Conservation (phyloP, 2,329 filamentous ascomycete genomes). For the Ophiocordyceps camponoti-saundersi region DNA sequence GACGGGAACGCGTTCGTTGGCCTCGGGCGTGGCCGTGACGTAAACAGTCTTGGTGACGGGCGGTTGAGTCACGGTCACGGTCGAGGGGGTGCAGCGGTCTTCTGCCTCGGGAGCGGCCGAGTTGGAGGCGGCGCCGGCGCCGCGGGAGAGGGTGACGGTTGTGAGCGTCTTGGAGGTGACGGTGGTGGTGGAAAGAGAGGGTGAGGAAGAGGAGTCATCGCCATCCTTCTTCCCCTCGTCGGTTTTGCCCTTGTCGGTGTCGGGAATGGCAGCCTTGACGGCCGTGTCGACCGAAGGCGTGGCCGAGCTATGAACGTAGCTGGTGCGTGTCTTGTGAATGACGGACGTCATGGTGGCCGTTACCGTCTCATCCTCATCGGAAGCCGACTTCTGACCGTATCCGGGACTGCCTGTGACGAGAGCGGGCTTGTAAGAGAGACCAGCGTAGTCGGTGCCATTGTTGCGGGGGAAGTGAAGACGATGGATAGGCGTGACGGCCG, state of each 20-base stretch:
- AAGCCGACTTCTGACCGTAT: not conserved
- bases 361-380: conserved; percentile 32
- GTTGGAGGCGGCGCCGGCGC: not conserved
- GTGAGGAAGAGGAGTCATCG: not conserved
- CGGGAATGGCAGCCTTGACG: conserved; percentile 1
- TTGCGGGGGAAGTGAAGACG: conserved; percentile 14
- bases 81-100: not conserved
- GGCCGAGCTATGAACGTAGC: conserved; percentile 13
- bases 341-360: conserved; percentile 16
- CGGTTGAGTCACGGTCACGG: conserved; percentile 17
- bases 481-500: conserved; percentile 15
- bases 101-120: not conserved
- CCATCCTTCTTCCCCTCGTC: too few species aligned
- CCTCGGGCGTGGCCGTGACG: conserved; percentile 13
- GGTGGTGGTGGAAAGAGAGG: conserved; percentile 11
- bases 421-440: not conserved
- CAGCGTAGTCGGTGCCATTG: not conserved
- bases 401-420: not conserved
- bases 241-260: conserved; percentile 2
- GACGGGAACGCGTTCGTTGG: conserved; percentile 7
- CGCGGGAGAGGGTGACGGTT: conserved; percentile 10
- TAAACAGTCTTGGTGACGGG: conserved; percentile 17
- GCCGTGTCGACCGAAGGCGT: conserved; percentile 5
- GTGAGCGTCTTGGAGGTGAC: conserved; percentile 18
- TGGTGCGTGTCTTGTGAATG: not conserved